These are phyloP conservation scores for Chaetomium tenue DNA, from an alignment of 495 filamentous ascomycete species.

Conservation along the genomic window DNA sequence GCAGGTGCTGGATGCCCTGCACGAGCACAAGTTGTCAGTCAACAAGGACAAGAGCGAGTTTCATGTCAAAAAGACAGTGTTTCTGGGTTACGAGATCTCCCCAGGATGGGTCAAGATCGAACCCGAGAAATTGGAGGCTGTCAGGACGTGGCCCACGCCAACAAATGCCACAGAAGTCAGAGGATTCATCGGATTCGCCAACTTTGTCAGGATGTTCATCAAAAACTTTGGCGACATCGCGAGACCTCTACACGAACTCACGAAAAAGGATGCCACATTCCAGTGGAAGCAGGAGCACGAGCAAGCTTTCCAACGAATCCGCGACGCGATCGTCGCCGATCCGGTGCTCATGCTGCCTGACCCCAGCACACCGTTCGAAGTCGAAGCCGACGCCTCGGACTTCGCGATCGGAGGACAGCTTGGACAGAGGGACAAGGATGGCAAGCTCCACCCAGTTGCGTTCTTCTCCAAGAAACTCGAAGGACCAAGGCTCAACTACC, in stretches of 20 bases:
- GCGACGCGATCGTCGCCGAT: background rate
- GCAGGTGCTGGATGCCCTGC: background rate
- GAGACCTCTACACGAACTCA: background rate
- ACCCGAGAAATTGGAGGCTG: background rate
- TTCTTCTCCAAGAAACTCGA: slow-evolving; percentile 18
- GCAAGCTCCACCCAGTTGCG: slow-evolving; percentile 11
- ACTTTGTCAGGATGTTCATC: slow-evolving; percentile 1
- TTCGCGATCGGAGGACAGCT: slow-evolving; percentile 15
- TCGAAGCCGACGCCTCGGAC: slow-evolving; percentile 15
- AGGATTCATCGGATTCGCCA: slow-evolving; percentile 6
- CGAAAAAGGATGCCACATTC: background rate
- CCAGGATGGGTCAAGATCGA: background rate
- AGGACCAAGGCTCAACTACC: slow-evolving; percentile 11
- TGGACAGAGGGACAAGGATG: background rate
- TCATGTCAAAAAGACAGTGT: background rate
- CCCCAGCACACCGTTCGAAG: slow-evolving; percentile 8
- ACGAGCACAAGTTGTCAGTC: slow-evolving; percentile 1
- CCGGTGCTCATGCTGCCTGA: slow-evolving; percentile 4
- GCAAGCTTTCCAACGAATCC: background rate
- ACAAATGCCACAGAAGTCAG: background rate
- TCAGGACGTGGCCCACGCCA: background rate
- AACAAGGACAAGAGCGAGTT: slow-evolving; percentile 8
- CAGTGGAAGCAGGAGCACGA: background rate
- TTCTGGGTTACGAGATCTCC: background rate
- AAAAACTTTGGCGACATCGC: background rate